Percentiles rank a stretch among this genome's conserved stretches.
These are phyloP conservation scores for Huntiella savannae DNA, from an alignment of 2,329 filamentous ascomycete genomes.

Conservation along the genomic window DNA sequence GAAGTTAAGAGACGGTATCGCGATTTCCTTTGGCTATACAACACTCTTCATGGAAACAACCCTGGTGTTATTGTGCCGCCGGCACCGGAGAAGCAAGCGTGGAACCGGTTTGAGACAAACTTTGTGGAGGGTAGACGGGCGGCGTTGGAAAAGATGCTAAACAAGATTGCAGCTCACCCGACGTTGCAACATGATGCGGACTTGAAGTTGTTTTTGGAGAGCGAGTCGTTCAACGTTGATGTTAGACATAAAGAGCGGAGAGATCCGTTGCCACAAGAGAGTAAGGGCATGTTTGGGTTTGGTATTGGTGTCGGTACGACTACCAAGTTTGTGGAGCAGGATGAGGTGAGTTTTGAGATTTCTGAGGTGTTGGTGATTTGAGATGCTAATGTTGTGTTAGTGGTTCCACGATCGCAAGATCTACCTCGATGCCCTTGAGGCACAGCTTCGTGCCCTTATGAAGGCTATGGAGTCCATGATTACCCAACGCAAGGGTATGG, in stretches of 20 bases:
- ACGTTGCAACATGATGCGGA: conserved; percentile 85
- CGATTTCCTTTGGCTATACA: conserved; percentile 97
- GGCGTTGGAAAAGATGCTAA: conserved; percentile 91
- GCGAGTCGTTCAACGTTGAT: conserved; percentile 86
- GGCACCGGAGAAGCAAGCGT: conserved; percentile 92
- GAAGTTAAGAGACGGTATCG: conserved; percentile 84
- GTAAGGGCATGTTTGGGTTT: conserved; percentile 80
- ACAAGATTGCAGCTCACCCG: conserved; percentile 80
- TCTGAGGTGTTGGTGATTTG: background rate
- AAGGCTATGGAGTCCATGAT: conserved; percentile 93
- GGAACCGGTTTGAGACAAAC: conserved; percentile 87
- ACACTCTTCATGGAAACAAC: conserved; percentile 79
- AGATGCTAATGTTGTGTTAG: conserved; percentile 22
- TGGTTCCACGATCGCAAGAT: conserved; percentile 97
- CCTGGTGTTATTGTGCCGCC: conserved; percentile 89
- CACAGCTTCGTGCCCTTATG: conserved; percentile 70
- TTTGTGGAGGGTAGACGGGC: conserved; percentile 87
- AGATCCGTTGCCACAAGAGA: conserved; percentile 70
- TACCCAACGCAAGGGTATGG: conserved; percentile 74
- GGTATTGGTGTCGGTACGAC: conserved; percentile 52
- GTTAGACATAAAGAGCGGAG: conserved; percentile 94
- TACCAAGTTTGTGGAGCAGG: conserved; percentile 90
- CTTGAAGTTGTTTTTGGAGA: conserved; percentile 90
- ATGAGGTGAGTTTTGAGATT: conserved; percentile 48
- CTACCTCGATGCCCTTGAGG: conserved; percentile 85